Base-by-base conservation (phyloP, 495 filamentous ascomycete genomes). In the Aspergillus heteromorphus region DNA sequence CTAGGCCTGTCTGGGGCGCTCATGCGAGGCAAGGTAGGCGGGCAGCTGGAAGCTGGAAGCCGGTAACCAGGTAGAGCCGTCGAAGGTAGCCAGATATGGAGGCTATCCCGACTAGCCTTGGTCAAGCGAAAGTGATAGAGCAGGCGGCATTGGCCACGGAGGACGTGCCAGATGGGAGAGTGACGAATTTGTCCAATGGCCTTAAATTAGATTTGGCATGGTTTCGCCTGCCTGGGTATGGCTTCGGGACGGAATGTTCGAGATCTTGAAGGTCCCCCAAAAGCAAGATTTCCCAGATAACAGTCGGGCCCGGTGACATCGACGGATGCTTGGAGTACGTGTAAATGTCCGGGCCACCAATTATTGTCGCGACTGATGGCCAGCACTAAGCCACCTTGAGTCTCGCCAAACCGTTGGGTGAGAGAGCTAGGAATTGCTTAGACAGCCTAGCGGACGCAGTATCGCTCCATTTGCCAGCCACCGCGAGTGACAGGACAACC, bases 1-100 rank as follows among this genome's bases (percentile, higher is more conserved):
- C 53, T 40, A 49, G 23, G 17, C 47, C 38, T n/a, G 20, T 45
- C 27, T 45, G 38, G 48, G 51, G 47, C 9, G 10, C 16, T 52
- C 38, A 52, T 52, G 49, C 49, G 49, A 52, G 38, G 38, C 41
- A n/a, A 29, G 23, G 43, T 7, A 27, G 14, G 20, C 20, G 7
- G 27, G 21, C 27, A 16, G 16, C 23, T 27, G 23, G 23, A 47
- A 10, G 40, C 40, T 29, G 9, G 19, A 23, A 21, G 8, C 23
- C 23, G 6, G 42, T 25, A 45, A 6, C 13, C 11, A 38, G 13
- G 9, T 5, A 30, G 29, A 10, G 29, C 29, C 5, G 31, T 36
- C 4, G 8, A 3, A 27, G 23, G 31, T 36, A 10, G 8, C 31
- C 9, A 11, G 13, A 14, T 4, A 4, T 10, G 31, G 9, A 2